Evolutionary conservation across 169 alveolate genomes (phyloP).

Genomic region (Plasmodium falciparum): DNA sequence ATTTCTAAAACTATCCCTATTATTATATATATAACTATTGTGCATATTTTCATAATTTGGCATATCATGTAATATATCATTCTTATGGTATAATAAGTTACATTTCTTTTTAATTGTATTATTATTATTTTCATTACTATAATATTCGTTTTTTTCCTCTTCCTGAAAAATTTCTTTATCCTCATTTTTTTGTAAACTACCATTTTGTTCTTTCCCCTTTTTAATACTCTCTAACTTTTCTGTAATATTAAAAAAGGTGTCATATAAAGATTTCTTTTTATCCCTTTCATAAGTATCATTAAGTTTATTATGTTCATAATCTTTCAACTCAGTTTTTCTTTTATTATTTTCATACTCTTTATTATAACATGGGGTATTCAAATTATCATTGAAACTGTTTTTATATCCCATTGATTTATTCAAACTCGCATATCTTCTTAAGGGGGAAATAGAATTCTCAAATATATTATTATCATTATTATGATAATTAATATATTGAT

Average conservation of each 20-base stretch:
- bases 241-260: conserved; percentile 33
- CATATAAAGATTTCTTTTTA: conserved; percentile 6
- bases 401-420: too few relatives aligned
- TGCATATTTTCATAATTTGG: not conserved
- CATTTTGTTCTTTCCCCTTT: conserved; percentile 2
- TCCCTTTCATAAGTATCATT: too few relatives aligned
- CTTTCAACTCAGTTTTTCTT: too few relatives aligned
- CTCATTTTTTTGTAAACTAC: not conserved
- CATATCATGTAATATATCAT: conserved; percentile 6
- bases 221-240: conserved; percentile 18
- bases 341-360: too few relatives aligned
- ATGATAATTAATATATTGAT: too few relatives aligned
- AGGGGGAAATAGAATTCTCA: too few relatives aligned
- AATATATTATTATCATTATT: too few relatives aligned
- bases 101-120: not conserved
- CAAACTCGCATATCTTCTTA: too few relatives aligned
- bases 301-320: too few relatives aligned
- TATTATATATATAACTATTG: conserved; percentile 2
- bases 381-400: too few relatives aligned
- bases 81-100: not conserved
- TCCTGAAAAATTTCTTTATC: not conserved
- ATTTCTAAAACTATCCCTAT: not conserved
- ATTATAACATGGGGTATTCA: too few relatives aligned
- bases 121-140: not conserved
- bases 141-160: conserved; percentile 1